These are phyloP conservation scores for Lomentospora prolificans DNA, from an alignment of 2,329 filamentous ascomycete genomes.

Conservation along the genomic window DNA sequence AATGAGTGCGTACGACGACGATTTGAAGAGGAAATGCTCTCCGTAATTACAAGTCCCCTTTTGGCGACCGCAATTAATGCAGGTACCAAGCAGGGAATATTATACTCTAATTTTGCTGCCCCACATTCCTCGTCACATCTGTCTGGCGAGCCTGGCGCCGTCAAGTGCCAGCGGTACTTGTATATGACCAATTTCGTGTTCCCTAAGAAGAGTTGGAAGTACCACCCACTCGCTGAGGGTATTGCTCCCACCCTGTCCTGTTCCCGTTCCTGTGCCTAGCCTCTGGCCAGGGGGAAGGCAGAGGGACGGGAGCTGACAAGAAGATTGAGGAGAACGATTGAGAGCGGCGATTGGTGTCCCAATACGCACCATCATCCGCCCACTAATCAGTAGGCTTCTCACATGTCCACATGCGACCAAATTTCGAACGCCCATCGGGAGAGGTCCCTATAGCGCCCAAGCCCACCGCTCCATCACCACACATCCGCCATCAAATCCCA, in stretches of 20 bases:
- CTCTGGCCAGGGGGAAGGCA: too few relatives aligned
- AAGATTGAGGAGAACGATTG: too few relatives aligned
- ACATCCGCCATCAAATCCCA: neutral
- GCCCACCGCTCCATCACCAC: neutral
- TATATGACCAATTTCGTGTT: too few relatives aligned
- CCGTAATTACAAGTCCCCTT: neutral
- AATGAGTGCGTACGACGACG: neutral
- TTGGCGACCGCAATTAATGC: constrained; percentile 1
- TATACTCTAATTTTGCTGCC: neutral
- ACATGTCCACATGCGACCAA: too few relatives aligned
- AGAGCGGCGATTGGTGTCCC: neutral
- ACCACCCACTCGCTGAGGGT: too few relatives aligned
- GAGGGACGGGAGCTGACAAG: too few relatives aligned
- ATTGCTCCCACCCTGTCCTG: too few relatives aligned
- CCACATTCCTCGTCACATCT: neutral
- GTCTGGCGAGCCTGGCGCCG: too few relatives aligned
- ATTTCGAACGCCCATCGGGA: neutral
- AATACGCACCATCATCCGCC: neutral
- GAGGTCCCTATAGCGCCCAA: neutral
- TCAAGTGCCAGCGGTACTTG: too few relatives aligned
- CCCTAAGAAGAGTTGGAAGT: too few relatives aligned
- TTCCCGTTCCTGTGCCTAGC: too few relatives aligned
- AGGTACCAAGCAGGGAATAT: neutral
- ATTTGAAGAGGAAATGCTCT: neutral
- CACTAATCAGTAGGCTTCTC: too few relatives aligned